Conservation (phyloP, 176 grass and related monocot species). For the Musa schizocarpa region DNA sequence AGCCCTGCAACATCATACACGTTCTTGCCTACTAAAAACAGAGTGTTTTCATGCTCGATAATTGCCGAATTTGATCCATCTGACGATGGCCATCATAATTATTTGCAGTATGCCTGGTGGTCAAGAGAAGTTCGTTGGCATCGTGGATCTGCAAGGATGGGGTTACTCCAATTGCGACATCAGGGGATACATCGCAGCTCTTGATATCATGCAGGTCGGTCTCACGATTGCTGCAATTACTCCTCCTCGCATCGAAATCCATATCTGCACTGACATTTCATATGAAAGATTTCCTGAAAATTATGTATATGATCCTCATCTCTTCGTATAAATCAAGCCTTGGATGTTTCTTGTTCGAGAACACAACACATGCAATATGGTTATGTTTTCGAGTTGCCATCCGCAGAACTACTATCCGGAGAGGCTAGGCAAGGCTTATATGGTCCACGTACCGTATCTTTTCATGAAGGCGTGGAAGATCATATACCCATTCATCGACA, state of each 20-base stretch:
- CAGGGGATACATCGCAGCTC: constrained; percentile 39
- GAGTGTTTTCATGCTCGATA: no score
- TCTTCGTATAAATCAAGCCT: not conserved
- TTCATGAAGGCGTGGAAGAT: constrained; percentile 86
- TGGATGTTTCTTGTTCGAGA: not conserved
- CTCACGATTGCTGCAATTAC: not conserved
- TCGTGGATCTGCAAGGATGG: constrained; percentile 68
- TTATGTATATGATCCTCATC: no score
- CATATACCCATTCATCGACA: constrained; percentile 63
- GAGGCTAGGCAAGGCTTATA: constrained; percentile 51
- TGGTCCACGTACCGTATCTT: constrained; percentile 57
- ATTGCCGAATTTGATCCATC: not conserved
- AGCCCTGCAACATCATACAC: no score
- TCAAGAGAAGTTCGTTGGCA: constrained; percentile 63
- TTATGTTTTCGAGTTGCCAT: not conserved
- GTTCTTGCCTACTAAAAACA: no score
- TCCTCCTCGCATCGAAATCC: no score
- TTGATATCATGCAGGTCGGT: constrained; percentile 68
- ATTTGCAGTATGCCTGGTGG: constrained; percentile 39
- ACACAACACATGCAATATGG: not conserved
- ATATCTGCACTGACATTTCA: no score
- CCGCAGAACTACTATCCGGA: constrained; percentile 62
- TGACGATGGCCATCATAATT: not conserved
- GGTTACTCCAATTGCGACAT: constrained; percentile 57
- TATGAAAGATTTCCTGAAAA: no score